Evolutionary conservation across 176 grass and related monocot species (phyloP), one percentile per base, ranked within the genome.

Genomic region (Oryza punctata): DNA sequence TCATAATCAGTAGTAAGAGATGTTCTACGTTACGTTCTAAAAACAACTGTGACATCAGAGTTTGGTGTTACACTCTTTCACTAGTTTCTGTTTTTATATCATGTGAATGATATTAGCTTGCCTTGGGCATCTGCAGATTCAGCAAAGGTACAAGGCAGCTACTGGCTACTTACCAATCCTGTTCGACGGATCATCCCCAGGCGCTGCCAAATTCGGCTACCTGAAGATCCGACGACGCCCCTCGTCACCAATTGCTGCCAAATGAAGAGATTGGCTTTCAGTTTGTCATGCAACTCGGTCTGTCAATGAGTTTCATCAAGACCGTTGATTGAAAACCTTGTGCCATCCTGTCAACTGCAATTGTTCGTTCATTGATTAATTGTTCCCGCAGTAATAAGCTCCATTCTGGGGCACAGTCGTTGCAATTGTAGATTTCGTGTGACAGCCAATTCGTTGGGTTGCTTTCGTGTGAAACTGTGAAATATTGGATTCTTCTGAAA

Each of bases 151-250:
- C 84, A 91, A 91, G 84, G 88, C 84, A 43, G 95, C 84, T 12
- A 97, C 92, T 0, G 95, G 95, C 12, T 94, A 94, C 76, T 64
- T 86, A 23, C 95, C 95, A 6, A 87, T 97, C 44, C 14, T 94
- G 35, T 97, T 97, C 4, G 87, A 94, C 1, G 92, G 95, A 9
- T 97, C 95, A 1, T 97, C 95, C 10, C 92, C 95, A 6, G 95
- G 95, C 15, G 92, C 95, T 0, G 95, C 84, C 14, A 91, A 91
- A 83, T 97, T 97, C 2, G 95, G 95, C 21, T 89, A 94, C 74
- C 78, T 97, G 70, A 97, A 91, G 87, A 87, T 97, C 35, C 86
- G 79, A 16, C 49, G 82, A 4, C 41, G 76, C 0, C 41, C 72
- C 15, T 73, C 40, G 63, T 81, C 41, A 15, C 27, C 41, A 19